Percentiles rank a stretch among this genome's conserved stretches.
phyloP scores from a whole-genome alignment of 1,284 basidiomycete genomes.

The Ganoderma meredithae region DNA sequence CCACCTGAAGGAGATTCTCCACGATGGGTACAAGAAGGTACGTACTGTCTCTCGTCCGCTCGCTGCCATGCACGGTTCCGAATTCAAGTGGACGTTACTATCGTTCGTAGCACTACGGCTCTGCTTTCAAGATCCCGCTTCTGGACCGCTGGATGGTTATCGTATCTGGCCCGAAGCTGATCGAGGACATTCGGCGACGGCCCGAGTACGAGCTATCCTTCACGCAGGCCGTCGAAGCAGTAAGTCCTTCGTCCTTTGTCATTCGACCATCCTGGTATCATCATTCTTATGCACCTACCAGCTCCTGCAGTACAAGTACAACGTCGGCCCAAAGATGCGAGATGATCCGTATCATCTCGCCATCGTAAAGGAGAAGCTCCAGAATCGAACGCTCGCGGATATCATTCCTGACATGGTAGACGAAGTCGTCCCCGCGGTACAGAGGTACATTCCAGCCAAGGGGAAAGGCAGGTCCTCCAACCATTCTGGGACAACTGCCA shows the following conservation, averaged over 20 bases:
- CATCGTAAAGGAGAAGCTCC: slow-evolving; percentile 37
- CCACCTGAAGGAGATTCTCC: slow-evolving; percentile 21
- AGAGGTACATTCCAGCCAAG: slow-evolving; percentile 35
- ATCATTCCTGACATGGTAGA: slow-evolving; percentile 41
- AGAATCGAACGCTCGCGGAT: slow-evolving; percentile 39
- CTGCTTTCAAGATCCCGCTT: slow-evolving; percentile 44
- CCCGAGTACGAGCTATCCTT: slow-evolving; percentile 45
- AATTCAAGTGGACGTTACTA: not conserved
- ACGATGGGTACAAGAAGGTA: slow-evolving; percentile 34
- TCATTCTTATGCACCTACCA: slow-evolving; percentile 4
- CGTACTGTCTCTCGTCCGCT: not conserved
- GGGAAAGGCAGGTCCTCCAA: slow-evolving; percentile 22
- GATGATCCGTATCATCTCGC: slow-evolving; percentile 40
- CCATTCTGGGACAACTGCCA: not conserved
- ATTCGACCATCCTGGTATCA: not conserved
- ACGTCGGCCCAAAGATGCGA: slow-evolving; percentile 36
- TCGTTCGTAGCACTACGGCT: slow-evolving; percentile 32
- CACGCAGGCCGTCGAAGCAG: slow-evolving; percentile 19
- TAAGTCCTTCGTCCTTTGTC: slow-evolving; percentile 29
- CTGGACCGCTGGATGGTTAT: slow-evolving; percentile 43
- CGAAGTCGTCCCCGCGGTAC: slow-evolving; percentile 43
- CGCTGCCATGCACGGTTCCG: not conserved
- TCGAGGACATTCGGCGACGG: slow-evolving; percentile 46
- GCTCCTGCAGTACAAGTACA: slow-evolving; percentile 38
- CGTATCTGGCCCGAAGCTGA: slow-evolving; percentile 40